Evolutionary conservation across 306 rosid genomes (phyloP).

Genomic region (Senna tora): DNA sequence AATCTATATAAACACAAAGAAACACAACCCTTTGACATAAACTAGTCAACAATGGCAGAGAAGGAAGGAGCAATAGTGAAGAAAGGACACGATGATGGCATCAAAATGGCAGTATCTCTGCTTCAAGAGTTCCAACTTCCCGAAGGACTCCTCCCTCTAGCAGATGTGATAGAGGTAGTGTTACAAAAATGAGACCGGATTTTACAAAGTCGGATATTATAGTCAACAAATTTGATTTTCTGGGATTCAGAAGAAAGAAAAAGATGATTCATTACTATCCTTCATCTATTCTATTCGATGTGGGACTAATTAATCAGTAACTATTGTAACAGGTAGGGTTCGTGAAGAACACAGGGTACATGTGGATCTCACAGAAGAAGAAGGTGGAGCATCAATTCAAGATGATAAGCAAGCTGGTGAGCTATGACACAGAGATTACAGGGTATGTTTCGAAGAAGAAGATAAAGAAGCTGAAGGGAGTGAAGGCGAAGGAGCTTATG

Average conservation of each 20-base stretch:
- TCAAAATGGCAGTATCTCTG: constrained; percentile 54
- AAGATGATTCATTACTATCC: no score
- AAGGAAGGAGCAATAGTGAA: constrained; percentile 80
- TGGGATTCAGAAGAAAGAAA: no score
- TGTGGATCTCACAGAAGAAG: constrained; percentile 85
- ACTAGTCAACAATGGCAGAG: constrained; percentile 51
- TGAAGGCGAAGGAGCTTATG: constrained; percentile 91
- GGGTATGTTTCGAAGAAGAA: constrained; percentile 61
- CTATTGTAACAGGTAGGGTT: no score
- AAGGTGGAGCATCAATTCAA: constrained; percentile 90
- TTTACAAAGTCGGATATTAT: no score
- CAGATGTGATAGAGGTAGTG: constrained; percentile 72
- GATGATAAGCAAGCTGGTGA: constrained; percentile 70
- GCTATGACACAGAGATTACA: constrained; percentile 65
- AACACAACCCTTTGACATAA: constrained; percentile 16
- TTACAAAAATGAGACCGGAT: no score
- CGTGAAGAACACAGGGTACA: constrained; percentile 72
- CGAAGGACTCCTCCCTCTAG: constrained; percentile 73
- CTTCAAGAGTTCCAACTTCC: constrained; percentile 79
- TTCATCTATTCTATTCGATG: no score
- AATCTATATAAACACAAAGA: constrained; percentile 24
- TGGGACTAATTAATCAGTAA: no score
- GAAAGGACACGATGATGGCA: constrained; percentile 73
- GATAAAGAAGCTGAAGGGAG: constrained; percentile 85
- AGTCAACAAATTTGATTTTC: no score